Base-by-base conservation (phyloP, 352 stramenopile genomes). In the Globisporangium middletonii region DNA sequence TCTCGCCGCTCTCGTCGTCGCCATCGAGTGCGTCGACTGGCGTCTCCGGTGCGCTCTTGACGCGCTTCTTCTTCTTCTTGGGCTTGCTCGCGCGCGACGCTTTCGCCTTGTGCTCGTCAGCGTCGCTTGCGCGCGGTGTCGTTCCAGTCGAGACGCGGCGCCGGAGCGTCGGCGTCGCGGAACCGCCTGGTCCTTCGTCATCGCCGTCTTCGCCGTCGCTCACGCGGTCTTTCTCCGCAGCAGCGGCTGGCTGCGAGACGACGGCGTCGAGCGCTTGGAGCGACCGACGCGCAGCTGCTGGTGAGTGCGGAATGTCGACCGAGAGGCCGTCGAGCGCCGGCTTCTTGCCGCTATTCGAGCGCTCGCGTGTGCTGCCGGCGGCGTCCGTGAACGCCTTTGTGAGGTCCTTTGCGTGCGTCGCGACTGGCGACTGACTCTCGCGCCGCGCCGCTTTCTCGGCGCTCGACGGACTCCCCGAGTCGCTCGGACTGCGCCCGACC, bases 141-240 rank as follows among this genome's bases (percentile, higher is more conserved):
- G 41, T 64, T 19, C 50, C 56, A 28, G 44, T 62, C 4, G 50
- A 59, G 27, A 42, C 7, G 27, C 57, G 51, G 4, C 62, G 65
- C 33, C 63, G 55, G 6, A 66, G 68, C 2, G 60, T 55, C 41
- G 66, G 64, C 15, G 68, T 74, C 3, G 55, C 58, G 18, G 65
- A 65, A 0, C 63, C 61, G 50, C 37, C 57, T 15, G 47, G 54
- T 33, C 57, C 59, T 74, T 88, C 69, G 53, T 86, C 64, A 47
- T 85, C 70, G 45, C 74, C 68, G 53, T 86, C 65, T 68, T 88
- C 64, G 45, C 68, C 67, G 59, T 73, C 71, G 26, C 67, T 83
- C 41, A 71, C 52, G 4, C 65, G 54, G 55, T 75, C 68, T 18
- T 47, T 28, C 19, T 45, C 51, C 23, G 23, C 23, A 13, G 16